Evolutionary conservation across 495 filamentous ascomycete species (phyloP), one percentile per base, ranked within the genome.

Genomic region (Talaromyces wortmannii): DNA sequence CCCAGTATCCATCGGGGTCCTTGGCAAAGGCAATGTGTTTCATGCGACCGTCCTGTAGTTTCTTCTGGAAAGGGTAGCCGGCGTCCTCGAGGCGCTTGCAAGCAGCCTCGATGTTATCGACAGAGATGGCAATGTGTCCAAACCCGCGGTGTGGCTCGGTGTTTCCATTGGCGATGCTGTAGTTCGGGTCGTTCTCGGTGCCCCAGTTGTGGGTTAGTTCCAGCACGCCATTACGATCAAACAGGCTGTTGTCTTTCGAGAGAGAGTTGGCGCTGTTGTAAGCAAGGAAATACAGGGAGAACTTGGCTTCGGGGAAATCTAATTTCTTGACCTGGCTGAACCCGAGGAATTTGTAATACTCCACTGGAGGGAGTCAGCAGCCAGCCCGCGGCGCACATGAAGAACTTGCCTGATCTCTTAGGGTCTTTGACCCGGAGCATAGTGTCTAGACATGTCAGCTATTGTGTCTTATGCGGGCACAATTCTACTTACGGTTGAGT

Each of bases 131-230:
- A 30, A 90, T 81, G 70, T 98, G 94, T 16, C 94, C 92, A 67
- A 97, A 98, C 8, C 94, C 91, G 55, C 83, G 83, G 69, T 85
- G 71, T 0, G 91, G 92, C 55, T 96, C 90, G 16, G 78, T 83
- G 75, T 98, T 98, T 54, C 94, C 94, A 67, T 92, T 97, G 60
- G 81, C 84, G 58, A 92, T 73, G 64, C 83, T 87, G 78, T 88
- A 97, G 65, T 83, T 76, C 16, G 87, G 82, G 67, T 97, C 89
- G 55, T 78, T 78, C 72, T 97, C 94, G 13, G 91, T 97, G 63
- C 94, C 94, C 70, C 96, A 89, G 78, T 97, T 97, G 79, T 98
- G 94, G 53, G 90, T 96, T 56, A 98, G 83, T 67, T 98, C 94
- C 60, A 98, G 81, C 17, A 96, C 75, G 32, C 89, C 92, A 62